Percentiles rank a stretch among this genome's conserved stretches.
These are phyloP conservation scores for Chaetomium olivaceum DNA, from an alignment of 2,329 filamentous ascomycete species.

Conservation along the genomic window DNA sequence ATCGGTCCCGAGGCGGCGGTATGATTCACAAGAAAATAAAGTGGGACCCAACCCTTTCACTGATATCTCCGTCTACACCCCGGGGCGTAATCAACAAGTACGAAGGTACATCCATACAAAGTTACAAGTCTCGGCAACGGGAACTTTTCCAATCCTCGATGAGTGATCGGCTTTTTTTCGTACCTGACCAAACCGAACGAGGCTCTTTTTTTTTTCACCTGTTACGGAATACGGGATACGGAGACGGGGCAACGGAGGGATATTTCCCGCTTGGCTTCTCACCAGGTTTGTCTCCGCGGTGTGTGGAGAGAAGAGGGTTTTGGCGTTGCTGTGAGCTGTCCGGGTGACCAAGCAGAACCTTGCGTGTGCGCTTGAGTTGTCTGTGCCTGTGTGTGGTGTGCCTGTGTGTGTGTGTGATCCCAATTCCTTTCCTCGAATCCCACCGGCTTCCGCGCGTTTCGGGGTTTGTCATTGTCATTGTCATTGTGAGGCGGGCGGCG, in stretches of 20 bases:
- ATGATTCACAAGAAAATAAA: conserved; percentile 24
- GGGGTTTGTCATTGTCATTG: conserved; percentile 12
- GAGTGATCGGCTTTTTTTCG: background rate
- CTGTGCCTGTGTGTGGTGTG: too few species aligned
- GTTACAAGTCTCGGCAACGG: conserved; percentile 5
- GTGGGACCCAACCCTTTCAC: background rate
- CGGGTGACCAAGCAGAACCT: background rate
- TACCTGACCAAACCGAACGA: background rate
- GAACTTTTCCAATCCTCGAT: background rate
- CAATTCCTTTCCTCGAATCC: background rate
- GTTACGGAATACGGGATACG: conserved; percentile 4
- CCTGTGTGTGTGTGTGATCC: too few species aligned
- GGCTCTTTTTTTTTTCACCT: background rate
- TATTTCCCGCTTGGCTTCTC: background rate
- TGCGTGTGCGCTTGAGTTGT: too few species aligned
- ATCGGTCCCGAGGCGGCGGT: conserved; percentile 26
- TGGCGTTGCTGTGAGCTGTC: background rate
- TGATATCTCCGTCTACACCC: background rate
- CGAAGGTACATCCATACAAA: background rate
- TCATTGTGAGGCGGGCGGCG: conserved; percentile 2
- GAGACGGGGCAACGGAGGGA: conserved; percentile 4
- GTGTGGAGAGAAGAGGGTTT: too few species aligned
- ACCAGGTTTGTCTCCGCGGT: too few species aligned
- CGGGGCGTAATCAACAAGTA: background rate
- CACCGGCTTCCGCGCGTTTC: conserved; percentile 2